Evolutionary conservation across 208 protist species (phyloP), one percentile per base, ranked within the genome.

Genomic region (Trypanosoma rangeli): DNA sequence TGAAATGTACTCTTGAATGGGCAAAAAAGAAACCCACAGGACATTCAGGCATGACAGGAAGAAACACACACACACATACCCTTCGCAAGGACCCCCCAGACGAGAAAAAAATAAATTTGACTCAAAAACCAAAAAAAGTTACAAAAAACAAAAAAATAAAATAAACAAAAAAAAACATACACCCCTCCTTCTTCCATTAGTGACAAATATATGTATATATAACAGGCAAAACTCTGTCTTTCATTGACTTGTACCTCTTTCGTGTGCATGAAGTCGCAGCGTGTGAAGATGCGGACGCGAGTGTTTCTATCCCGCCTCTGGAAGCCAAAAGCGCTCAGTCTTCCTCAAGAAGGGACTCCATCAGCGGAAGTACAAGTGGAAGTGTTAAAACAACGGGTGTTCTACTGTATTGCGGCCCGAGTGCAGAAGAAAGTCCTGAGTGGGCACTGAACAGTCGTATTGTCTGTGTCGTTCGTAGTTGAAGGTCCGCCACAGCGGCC

Each of bases 301-400:
- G 29, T 37, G 7, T 2, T 37, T 7, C 33, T 37, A 7, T 37
- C 33, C 33, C 33, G 33, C 33, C 33, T 37, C 7, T 37, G 33
- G 4, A 37, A 59, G 15, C 39, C 33, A 37, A 37, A 58, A 26
- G 20, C 13, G 16, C 12, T 61, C 55, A 78, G 18, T 74, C 52
- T 13, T 78, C 74, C 22, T 50, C 46, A 9, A 84, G 67, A 37
- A 88, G 74, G 0, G 68, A 54, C 57, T 85, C 71, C 33, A 88
- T 39, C 10, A 85, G 29, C 0, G 73, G 54, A n/a, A 80, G 35
- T 7, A 83, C 57, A 22, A 80, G 63, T 5, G 83, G 83, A 20
- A 88, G 66, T 57, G 79, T 68, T 26, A 83, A 73, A 29, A 78
- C 69, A 3, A 81, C 63, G 4, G 83, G 79, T 20, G 75, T 82